Conservation (phyloP, 2,329 filamentous ascomycete species). For the Ceratocystis cacaofunesta region DNA sequence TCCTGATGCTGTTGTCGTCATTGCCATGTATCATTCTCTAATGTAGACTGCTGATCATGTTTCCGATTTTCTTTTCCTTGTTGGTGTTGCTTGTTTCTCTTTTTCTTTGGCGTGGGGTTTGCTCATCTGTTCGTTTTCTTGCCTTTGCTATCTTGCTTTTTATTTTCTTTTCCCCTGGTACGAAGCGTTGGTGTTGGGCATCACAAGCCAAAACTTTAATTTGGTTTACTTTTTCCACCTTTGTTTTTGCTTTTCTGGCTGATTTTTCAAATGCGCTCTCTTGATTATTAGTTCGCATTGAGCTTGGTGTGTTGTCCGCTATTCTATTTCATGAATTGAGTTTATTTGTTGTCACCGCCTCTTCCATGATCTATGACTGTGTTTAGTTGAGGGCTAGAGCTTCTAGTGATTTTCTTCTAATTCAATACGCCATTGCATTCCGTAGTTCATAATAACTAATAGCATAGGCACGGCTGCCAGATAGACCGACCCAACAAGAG, state of each 20-base stretch:
- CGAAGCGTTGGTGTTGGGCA: conserved; percentile 11
- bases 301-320: neutral
- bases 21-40: conserved; percentile 7
- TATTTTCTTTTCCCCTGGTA: neutral
- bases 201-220: neutral
- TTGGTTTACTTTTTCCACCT: neutral
- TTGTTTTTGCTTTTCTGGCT: neutral
- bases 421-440: conserved; percentile 5
- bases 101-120: conserved; percentile 5
- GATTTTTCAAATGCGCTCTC: neutral
- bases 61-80: neutral
- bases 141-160: neutral
- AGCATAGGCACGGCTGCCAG: conserved; percentile 28
- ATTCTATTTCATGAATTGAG: neutral
- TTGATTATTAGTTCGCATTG: neutral
- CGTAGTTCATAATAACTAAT: conserved; percentile 26
- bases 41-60: conserved; percentile 8
- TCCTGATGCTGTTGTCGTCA: neutral
- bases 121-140: neutral
- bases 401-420: neutral
- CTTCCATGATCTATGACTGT: no score
- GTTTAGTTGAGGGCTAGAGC: no score
- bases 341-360: neutral
- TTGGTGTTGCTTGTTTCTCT: neutral
- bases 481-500: conserved; percentile 31